Percentiles rank a stretch among this genome's conserved stretches.
Conservation (phyloP, 1,139 yeast species). For the Geotrichum klebahnii region DNA sequence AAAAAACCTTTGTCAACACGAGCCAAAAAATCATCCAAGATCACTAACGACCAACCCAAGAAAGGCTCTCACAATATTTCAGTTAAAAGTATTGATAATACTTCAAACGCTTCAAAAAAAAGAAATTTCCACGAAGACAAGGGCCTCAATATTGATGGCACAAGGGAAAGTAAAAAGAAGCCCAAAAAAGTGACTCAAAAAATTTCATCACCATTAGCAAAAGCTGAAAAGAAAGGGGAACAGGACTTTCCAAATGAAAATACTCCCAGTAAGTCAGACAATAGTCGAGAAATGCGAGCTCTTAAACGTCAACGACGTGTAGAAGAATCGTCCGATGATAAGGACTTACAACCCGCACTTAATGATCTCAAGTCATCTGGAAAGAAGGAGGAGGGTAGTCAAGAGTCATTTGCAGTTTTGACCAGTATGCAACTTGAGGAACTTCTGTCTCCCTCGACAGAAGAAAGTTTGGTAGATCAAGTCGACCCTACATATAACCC, state of each 20-base stretch:
- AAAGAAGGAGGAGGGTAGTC: background rate
- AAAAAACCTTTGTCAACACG: no score
- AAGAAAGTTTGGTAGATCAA: background rate
- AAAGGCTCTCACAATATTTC: no score
- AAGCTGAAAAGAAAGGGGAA: background rate
- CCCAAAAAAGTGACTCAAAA: background rate
- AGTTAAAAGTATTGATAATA: background rate
- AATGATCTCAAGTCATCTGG: background rate
- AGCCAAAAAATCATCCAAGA: no score
- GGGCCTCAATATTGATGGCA: no score
- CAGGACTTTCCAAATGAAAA: background rate
- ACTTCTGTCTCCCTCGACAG: constrained; percentile 1
- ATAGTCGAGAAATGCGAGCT: constrained; percentile 4
- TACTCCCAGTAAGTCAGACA: background rate
- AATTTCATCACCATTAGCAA: no score
- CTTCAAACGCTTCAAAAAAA: background rate
- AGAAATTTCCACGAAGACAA: no score
- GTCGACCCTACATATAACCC: background rate
- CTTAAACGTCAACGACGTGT: constrained; percentile 3
- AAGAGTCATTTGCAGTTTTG: constrained; percentile 1
- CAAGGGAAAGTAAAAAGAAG: background rate
- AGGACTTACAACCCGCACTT: no score
- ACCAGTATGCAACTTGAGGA: constrained; percentile 5
- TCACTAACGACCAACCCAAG: no score
- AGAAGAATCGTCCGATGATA: background rate